phyloP scores from a whole-genome alignment of 257 asterid species.

The Gynochthodes officinalis region DNA sequence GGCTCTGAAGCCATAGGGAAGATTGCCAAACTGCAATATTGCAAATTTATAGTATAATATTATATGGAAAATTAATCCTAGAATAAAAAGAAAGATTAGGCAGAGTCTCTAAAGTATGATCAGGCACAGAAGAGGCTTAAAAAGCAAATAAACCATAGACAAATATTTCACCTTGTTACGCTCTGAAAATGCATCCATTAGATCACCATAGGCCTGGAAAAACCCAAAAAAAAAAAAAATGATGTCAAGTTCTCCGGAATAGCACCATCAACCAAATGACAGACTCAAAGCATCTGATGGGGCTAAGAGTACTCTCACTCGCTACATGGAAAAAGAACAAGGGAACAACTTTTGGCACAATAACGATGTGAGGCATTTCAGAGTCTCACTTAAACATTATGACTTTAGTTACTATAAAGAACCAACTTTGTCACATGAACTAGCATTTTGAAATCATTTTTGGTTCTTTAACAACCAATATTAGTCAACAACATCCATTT shows the following conservation, averaged over 20 bases:
- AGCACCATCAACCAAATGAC: neutral
- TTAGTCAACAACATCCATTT: neutral
- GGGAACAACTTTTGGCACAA: neutral
- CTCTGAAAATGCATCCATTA: conserved; percentile 89
- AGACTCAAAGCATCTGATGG: conserved; percentile 10
- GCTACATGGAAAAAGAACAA: neutral
- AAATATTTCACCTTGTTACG: conserved; percentile 72
- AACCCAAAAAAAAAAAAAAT: conserved; percentile 14
- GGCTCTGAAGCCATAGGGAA: conserved; percentile 92
- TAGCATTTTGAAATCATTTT: neutral
- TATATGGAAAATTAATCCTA: neutral
- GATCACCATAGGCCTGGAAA: conserved; percentile 83
- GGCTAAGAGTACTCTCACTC: neutral
- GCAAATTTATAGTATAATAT: neutral
- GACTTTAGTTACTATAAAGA: neutral
- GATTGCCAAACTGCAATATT: conserved; percentile 79
- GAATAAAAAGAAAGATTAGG: conserved; percentile 9
- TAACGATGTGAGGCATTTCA: neutral
- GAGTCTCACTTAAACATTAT: neutral
- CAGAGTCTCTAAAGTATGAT: neutral
- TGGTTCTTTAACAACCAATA: neutral
- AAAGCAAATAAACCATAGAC: neutral
- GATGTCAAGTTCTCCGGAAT: conserved; percentile 7
- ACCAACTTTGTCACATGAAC: neutral
- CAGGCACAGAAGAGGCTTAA: neutral